These are phyloP conservation scores for Capillidium rhysosporum DNA, from an alignment of 371 early-diverging fungal genomes.

Conservation along the genomic window DNA sequence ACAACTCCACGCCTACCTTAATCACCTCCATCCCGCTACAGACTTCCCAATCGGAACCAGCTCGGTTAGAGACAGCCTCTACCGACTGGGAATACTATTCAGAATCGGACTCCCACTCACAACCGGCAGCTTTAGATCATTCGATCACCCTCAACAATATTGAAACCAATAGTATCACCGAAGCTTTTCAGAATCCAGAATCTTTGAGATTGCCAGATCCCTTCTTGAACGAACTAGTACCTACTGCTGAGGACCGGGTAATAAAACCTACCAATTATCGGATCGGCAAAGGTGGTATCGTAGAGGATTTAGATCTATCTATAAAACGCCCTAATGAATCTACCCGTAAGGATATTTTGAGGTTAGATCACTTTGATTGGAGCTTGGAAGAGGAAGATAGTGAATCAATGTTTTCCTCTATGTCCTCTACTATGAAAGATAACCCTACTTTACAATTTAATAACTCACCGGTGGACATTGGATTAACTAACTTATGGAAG, in stretches of 20 bases:
- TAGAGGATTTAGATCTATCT: constrained; percentile 5
- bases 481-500: not conserved
- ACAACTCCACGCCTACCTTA: not conserved
- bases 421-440: not conserved
- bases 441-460: not conserved
- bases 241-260: not conserved
- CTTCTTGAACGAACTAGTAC: not conserved
- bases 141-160: not conserved
- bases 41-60: not conserved
- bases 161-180: not conserved
- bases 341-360: not conserved
- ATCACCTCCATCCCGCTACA: not conserved
- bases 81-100: not conserved
- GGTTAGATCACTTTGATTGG: constrained; percentile 5
- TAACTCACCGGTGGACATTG: too few species aligned
- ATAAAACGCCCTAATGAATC: not conserved
- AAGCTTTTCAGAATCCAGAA: not conserved
- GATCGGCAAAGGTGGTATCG: not conserved
- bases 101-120: not conserved
- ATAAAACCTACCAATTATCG: not conserved
- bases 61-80: not conserved
- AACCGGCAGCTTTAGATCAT: too few species aligned
- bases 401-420: not conserved
- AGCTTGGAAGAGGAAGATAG: constrained; percentile 1
- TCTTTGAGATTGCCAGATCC: not conserved